phyloP scores from a whole-genome alignment of 2,329 filamentous ascomycete genomes.

The Elsinoe australis region DNA sequence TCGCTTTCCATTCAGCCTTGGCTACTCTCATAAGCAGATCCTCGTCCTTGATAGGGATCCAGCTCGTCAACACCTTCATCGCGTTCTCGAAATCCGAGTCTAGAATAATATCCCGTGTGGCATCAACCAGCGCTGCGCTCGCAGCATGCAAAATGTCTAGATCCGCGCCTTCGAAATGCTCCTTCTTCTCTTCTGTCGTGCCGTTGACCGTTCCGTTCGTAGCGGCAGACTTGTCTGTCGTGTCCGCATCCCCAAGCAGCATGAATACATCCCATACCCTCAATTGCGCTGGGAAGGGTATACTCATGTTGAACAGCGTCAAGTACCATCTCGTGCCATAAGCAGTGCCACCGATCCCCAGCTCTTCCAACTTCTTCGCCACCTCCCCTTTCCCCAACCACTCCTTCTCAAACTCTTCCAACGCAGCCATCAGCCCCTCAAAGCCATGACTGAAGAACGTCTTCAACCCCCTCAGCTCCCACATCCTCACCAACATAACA shows the following conservation, averaged over 20 bases:
- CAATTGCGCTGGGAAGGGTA: conserved; percentile 88
- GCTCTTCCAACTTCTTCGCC: conserved; percentile 65
- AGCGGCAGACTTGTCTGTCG: no score
- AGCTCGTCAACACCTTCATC: conserved; percentile 94
- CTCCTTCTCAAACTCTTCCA: conserved; percentile 73
- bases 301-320: conserved; percentile 92
- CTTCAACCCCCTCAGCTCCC: conserved; percentile 79
- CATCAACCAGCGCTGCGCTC: conserved; percentile 82
- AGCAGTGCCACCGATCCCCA: conserved; percentile 77
- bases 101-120: conserved; percentile 76
- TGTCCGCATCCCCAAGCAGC: conserved; percentile 71
- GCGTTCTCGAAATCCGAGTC: conserved; percentile 95
- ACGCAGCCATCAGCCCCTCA: conserved; percentile 72
- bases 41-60: conserved; percentile 89
- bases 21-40: conserved; percentile 88
- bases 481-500: conserved; percentile 92
- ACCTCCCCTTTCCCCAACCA: conserved; percentile 77
- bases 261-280: conserved; percentile 98
- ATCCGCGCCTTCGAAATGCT: conserved; percentile 49
- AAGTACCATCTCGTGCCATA: conserved; percentile 97
- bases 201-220: no score
- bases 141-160: conserved; percentile 86
- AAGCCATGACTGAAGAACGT: conserved; percentile 79
- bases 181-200: conserved; percentile 22
- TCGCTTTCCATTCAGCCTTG: conserved; percentile 74